Percentiles rank a stretch among this genome's conserved stretches.
Conservation (phyloP, 805 yeast genomes). For the Kodamaea nitidulidarum region DNA sequence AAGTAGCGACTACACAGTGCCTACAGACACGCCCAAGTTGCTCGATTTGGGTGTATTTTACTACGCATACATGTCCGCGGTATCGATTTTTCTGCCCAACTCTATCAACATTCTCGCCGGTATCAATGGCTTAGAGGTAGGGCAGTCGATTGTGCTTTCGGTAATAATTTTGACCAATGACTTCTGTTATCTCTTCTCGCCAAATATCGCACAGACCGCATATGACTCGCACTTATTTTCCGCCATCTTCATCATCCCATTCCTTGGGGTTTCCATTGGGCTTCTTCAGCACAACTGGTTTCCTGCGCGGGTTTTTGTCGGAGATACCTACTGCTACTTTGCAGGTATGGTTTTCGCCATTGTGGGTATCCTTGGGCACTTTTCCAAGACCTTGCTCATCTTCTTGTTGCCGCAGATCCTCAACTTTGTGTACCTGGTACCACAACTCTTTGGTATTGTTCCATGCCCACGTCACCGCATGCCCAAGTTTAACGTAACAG, state of each 20-base stretch:
- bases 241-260: conserved; percentile 74
- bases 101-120: conserved; percentile 96
- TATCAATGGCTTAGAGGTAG: conserved; percentile 93
- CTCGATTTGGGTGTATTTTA: conserved; percentile 77
- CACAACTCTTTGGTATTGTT: conserved; percentile 80
- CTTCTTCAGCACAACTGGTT: conserved; percentile 78
- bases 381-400: conserved; percentile 83
- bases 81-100: conserved; percentile 92
- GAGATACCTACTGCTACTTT: conserved; percentile 96
- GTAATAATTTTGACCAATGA: conserved; percentile 73
- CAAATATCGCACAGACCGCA: conserved; percentile 46
- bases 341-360: conserved; percentile 99
- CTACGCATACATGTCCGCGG: conserved; percentile 84
- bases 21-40: conserved; percentile 39
- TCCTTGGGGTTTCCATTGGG: conserved; percentile 78
- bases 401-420: conserved; percentile 88
- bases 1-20: conserved; percentile 28
- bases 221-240: conserved; percentile 81
- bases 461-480: conserved; percentile 96
- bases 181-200: conserved; percentile 53
- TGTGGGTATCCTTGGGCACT: conserved; percentile 93
- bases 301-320: conserved; percentile 93
- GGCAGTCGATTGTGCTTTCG: conserved; percentile 82
- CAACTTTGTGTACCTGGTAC: conserved; percentile 86
- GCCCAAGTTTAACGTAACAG: conserved; percentile 66